Evolutionary conservation across 2,329 filamentous ascomycete species (phyloP).

Genomic region (Tolypocladium inflatum): DNA sequence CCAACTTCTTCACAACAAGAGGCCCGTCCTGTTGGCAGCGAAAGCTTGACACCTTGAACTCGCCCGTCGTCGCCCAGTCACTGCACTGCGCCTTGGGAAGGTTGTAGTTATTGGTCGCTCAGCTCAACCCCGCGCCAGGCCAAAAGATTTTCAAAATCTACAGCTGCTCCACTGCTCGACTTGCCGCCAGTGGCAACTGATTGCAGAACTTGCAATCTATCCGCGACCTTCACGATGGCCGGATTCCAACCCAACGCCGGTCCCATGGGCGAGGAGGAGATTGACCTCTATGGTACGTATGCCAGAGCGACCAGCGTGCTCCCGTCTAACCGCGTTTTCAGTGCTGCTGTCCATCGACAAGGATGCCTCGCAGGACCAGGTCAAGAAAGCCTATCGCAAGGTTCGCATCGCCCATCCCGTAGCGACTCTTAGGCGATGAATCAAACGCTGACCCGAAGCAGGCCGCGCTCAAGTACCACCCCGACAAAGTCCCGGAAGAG

Average conservation of each 20-base stretch:
- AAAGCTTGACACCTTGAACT: neutral
- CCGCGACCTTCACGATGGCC: neutral
- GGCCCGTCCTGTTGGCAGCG: neutral
- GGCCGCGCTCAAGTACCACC: conserved; percentile 82
- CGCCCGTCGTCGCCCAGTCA: neutral
- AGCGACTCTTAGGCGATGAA: neutral
- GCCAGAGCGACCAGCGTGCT: neutral
- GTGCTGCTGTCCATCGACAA: conserved; percentile 71
- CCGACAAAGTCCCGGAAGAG: conserved; percentile 87
- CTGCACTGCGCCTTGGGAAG: neutral
- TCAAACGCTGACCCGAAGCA: conserved; percentile 23
- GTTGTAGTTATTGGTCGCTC: neutral
- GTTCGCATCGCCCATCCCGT: conserved; percentile 34
- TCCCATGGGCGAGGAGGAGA: conserved; percentile 26
- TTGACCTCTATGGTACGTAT: conserved; percentile 52
- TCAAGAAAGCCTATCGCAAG: conserved; percentile 96
- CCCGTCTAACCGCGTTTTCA: conserved; percentile 24
- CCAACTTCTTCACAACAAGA: neutral
- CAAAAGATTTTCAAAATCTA: conserved; percentile 1
- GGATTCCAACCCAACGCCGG: conserved; percentile 4
- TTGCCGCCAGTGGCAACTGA: neutral
- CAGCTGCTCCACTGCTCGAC: neutral
- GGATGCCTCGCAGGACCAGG: conserved; percentile 64
- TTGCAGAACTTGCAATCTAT: neutral
- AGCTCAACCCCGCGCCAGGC: conserved; percentile 4